Evolutionary conservation across 1,284 basidiomycete genomes (phyloP).

Genomic region (Sporisorium iseilematis-ciliati): DNA sequence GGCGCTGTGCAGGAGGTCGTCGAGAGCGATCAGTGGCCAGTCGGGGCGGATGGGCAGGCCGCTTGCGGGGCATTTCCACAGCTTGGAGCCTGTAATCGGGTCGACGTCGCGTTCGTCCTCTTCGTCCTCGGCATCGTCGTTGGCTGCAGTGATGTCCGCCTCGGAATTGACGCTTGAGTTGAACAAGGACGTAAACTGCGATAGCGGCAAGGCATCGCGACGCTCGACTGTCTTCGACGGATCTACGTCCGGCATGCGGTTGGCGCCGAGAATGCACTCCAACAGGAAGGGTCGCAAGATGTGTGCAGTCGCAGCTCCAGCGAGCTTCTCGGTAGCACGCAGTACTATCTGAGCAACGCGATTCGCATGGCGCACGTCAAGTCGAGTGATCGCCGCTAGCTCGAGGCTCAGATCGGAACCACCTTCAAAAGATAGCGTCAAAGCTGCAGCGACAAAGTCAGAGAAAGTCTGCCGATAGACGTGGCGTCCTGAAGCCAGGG

Average conservation of each 20-base stretch:
- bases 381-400: conserved; percentile 29
- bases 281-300: conserved; percentile 25
- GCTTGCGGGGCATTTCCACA: conserved; percentile 68
- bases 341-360: conserved; percentile 27
- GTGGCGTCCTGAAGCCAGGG: conserved; percentile 26
- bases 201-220: conserved; percentile 19
- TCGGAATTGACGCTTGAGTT: conserved; percentile 11
- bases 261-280: conserved; percentile 25
- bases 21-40: conserved; percentile 81
- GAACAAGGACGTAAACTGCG: conserved; percentile 27
- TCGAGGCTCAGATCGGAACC: conserved; percentile 2
- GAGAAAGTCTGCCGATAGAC: conserved; percentile 27
- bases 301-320: conserved; percentile 7
- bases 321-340: conserved; percentile 4
- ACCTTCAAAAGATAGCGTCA: conserved; percentile 1
- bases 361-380: conserved; percentile 20
- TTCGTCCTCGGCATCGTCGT: conserved; percentile 55
- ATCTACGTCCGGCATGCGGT: conserved; percentile 12
- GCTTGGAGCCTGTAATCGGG: conserved; percentile 67
- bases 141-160: conserved; percentile 45
- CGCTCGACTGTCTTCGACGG: conserved; percentile 1
- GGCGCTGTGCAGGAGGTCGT: conserved; percentile 77
- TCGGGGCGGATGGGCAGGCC: conserved; percentile 79
- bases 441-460: conserved; percentile 32
- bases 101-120: conserved; percentile 48